Evolutionary conservation across 257 asterid genomes (phyloP), one percentile per base, ranked within the genome.

Genomic region (Solanum corneliomulleri): DNA sequence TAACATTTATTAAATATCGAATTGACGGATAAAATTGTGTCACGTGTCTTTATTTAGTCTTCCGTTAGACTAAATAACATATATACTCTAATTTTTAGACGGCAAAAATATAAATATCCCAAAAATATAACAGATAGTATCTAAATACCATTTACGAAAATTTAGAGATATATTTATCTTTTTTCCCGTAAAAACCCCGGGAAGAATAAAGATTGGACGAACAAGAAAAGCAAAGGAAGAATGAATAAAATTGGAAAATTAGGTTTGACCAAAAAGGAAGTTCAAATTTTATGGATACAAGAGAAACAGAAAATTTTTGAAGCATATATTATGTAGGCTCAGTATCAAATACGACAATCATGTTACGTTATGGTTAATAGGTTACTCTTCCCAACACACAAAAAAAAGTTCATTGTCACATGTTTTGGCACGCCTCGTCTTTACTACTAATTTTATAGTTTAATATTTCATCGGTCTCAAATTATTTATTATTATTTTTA

Each of bases 391-490:
- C 84, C 77, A 33, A 33, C 4, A 16, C 62, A 52, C 62, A 15
- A 9, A 29, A 45, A 41, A 42, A 47, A 80, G 42, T 14, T 27
- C 27, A 47, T 9, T 9, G 84, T 78, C 84, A 78, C 84, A 45
- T 78, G 84, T 35, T 8, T 44, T 47, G 20, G 68, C 85, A 49
- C 29, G 29, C 44, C 7, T 47, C 11, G 2, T 80, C 41, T 2
- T 2, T 16, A 23, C 35, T 5, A 23, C 14, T 33, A 33, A 3
- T 33, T 42, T 18, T 75, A 21, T 39, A 77, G n/a, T 77, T 77
- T 77, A 71, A 18, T 70, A 4, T 13, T 27, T 27, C 4, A 27
- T 13, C 0, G 0, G 0, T n/a, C 0, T 11, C 31, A 62, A n/a
- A 64, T 11, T n/a, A 64, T 64, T 5, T 11, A 11, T 64, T 0